phyloP scores from a whole-genome alignment of 257 asterid genomes.

The Echites panduratus region DNA sequence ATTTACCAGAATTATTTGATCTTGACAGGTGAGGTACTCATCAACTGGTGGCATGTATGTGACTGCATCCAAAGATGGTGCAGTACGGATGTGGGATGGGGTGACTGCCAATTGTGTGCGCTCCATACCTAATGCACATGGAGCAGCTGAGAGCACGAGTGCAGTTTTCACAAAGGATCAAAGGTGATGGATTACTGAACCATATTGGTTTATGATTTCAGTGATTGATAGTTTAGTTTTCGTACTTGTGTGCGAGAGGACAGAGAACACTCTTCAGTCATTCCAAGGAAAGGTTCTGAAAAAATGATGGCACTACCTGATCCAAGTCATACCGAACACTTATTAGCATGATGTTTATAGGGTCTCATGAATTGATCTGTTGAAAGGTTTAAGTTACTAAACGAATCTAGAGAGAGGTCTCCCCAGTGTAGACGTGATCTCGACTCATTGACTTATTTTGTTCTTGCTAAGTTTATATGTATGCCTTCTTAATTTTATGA shows the following conservation, averaged over 20 bases:
- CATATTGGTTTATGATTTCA: background rate
- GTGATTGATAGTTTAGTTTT: background rate
- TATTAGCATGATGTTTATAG: background rate
- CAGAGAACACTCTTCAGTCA: background rate
- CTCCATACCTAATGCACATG: slow-evolving; percentile 64
- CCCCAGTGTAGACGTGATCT: background rate
- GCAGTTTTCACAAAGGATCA: slow-evolving; percentile 75
- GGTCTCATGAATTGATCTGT: background rate
- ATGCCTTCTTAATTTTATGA: slow-evolving; percentile 23
- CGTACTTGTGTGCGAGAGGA: background rate
- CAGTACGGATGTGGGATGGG: slow-evolving; percentile 79
- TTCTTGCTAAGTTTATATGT: background rate
- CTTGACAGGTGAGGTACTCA: slow-evolving; percentile 63
- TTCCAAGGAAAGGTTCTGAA: background rate
- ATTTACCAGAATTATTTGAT: background rate
- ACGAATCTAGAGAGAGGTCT: background rate
- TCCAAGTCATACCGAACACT: background rate
- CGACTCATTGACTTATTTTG: background rate
- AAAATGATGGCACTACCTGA: background rate
- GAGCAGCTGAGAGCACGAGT: slow-evolving; percentile 70
- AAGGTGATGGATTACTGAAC: slow-evolving; percentile 29
- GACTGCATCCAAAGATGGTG: slow-evolving; percentile 89
- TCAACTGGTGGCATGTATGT: slow-evolving; percentile 68
- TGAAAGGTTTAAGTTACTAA: background rate
- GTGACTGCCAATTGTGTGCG: slow-evolving; percentile 66